Percentiles rank a stretch among this genome's conserved stretches.
Evolutionary conservation across 2,329 filamentous ascomycete species (phyloP).

Genomic region (Trichoderma simmonsii): DNA sequence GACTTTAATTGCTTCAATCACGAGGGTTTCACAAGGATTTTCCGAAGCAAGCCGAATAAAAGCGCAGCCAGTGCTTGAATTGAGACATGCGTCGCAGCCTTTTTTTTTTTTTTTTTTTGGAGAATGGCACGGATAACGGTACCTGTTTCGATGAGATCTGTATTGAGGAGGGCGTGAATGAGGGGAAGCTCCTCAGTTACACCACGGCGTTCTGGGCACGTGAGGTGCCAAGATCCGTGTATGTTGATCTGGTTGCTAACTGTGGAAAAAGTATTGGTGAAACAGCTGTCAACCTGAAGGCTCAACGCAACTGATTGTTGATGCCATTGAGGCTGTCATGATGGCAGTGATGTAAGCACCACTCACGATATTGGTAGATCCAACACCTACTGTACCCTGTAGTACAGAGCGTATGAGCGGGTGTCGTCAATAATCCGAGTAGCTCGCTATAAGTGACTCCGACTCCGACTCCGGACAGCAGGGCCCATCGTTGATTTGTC

Average conservation of each 20-base stretch:
- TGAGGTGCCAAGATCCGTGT: not conserved
- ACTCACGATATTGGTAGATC: not conserved
- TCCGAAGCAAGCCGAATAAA: not conserved
- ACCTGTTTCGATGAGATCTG: not conserved
- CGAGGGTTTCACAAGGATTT: not conserved
- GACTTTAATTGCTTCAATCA: not conserved
- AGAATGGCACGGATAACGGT: not conserved
- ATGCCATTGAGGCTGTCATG: not conserved
- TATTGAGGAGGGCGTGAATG: not conserved
- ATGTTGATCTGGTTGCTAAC: not conserved
- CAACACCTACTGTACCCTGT: too few species aligned
- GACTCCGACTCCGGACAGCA: not conserved
- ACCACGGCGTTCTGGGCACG: not conserved
- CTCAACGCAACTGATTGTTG: not conserved
- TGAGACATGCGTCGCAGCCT: not conserved
- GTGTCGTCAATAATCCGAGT: not conserved
- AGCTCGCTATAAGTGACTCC: not conserved
- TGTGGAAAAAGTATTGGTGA: not conserved
- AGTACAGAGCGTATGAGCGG: not conserved
- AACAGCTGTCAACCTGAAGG: not conserved
- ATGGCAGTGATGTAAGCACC: not conserved
- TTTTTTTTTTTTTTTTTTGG: not conserved
- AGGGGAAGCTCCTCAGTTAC: constrained; percentile 8
- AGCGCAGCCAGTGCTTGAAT: not conserved
- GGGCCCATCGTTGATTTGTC: not conserved